Percentiles rank a stretch among this genome's conserved stretches.
Evolutionary conservation across 2,329 filamentous ascomycete species (phyloP).

Genomic region (Scedosporium apiospermum): DNA sequence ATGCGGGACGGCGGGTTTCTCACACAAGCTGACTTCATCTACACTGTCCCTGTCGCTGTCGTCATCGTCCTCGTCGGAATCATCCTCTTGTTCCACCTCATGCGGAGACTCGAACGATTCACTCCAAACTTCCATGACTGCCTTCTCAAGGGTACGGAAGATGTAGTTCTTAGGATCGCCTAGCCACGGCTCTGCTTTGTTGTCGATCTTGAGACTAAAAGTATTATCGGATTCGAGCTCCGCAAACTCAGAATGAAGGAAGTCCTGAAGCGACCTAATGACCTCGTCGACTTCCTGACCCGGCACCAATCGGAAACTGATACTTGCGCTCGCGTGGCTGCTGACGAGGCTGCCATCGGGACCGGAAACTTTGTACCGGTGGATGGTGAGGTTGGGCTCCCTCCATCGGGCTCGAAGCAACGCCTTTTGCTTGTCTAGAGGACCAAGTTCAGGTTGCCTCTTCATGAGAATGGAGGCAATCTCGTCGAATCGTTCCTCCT

Average conservation of each 20-base stretch:
- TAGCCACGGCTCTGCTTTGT: conserved; percentile 92
- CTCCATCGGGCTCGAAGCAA: conserved; percentile 92
- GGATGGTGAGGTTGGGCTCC: conserved; percentile 87
- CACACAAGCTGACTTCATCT: neutral
- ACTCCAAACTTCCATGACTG: conserved; percentile 78
- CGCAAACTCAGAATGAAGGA: conserved; percentile 62
- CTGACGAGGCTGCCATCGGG: conserved; percentile 90
- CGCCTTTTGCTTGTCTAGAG: conserved; percentile 55
- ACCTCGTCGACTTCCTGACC: conserved; percentile 83
- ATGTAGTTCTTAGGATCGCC: conserved; percentile 86
- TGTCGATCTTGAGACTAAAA: conserved; percentile 75
- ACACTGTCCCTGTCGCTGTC: neutral
- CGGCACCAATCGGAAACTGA: conserved; percentile 86
- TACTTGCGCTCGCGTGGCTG: conserved; percentile 74
- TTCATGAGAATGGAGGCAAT: conserved; percentile 70
- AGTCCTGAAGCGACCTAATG: conserved; percentile 54
- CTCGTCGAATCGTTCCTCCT: conserved; percentile 73
- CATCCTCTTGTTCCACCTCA: neutral
- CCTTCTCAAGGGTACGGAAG: conserved; percentile 78
- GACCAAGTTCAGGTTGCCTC: conserved; percentile 52
- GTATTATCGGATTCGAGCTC: conserved; percentile 71
- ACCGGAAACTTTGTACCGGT: conserved; percentile 85
- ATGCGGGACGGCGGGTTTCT: conserved; percentile 11
- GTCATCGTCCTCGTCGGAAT: neutral
- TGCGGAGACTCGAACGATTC: conserved; percentile 31